Evolutionary conservation across 116 monocot genomes (phyloP).

Genomic region (Posidonia oceanica): DNA sequence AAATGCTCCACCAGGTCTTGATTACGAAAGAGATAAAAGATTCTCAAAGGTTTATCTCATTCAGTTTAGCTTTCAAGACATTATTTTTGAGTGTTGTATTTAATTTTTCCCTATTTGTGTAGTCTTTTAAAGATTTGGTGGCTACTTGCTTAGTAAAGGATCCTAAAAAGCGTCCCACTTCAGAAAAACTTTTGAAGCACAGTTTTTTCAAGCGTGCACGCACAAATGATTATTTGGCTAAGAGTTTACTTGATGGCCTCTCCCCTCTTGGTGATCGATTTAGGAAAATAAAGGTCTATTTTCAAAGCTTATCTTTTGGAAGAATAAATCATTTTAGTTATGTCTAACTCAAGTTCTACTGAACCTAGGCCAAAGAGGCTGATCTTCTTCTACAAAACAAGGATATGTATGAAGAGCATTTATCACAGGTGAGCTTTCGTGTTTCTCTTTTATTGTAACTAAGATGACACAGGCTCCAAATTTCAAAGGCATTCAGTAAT

Average conservation of each 20-base stretch:
- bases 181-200: conserved; percentile 87
- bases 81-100: background rate
- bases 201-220: conserved; percentile 80
- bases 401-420: conserved; percentile 41
- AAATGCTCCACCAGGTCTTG: conserved; percentile 94
- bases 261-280: conserved; percentile 66
- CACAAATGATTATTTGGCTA: conserved; percentile 59
- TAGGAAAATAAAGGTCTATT: conserved; percentile 55
- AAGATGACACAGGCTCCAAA: too few relatives aligned
- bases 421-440: conserved; percentile 61
- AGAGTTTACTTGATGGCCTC: conserved; percentile 66
- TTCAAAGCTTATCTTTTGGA: background rate
- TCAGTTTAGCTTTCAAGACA: background rate
- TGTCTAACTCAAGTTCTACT: background rate
- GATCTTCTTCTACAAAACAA: conserved; percentile 58
- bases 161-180: conserved; percentile 75
- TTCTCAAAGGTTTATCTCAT: conserved; percentile 60
- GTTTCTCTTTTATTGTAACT: background rate
- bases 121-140: conserved; percentile 91
- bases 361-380: conserved; percentile 55
- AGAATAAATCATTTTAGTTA: background rate
- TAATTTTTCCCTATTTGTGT: conserved; percentile 12
- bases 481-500: too few relatives aligned
- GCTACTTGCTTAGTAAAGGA: conserved; percentile 90
- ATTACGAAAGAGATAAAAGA: conserved; percentile 82